Base-by-base conservation (phyloP, 768 basidiomycete genomes). In the Lactarius sp. region DNA sequence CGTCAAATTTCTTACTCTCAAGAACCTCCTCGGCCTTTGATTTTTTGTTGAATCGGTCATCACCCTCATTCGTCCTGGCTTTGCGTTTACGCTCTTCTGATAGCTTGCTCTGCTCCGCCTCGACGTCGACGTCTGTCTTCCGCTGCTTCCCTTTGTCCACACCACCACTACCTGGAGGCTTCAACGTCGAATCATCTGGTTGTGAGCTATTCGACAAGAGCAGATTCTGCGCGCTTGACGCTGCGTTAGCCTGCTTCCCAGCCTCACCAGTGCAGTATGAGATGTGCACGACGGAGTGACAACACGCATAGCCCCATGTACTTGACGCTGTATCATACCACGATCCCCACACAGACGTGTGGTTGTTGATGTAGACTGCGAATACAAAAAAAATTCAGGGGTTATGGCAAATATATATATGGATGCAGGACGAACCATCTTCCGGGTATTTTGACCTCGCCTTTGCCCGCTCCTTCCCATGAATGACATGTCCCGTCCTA, bases 331-430 rank as follows among this genome's bases (percentile, higher is more conserved):
- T 65, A 68, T 91, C 86, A 73, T 91, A 98, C 86, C 87, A 98
- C 50, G 97, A 99, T 51, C 97, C 97, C 97, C 97, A 99, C n/a
- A 98, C 87, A 5, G 85, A 79, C 0, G 89, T 94, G 71, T 99
- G 97, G 71, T 99, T 99, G 75, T 94, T 95, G 70, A 90, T 77
- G 69, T 83, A 87, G 7, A 94, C 94, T 98, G 66, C 2, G 20
- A 22, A 60, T 41, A 52, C 20, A 12, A 61, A 41, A 41, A 50
- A 63, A 65, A 67, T 65, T 62, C 44, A 18, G 54, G 22, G 18
- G 18, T 22, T 16, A 52, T 33, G 63, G 62, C 33, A 33, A 42
- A 39, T 39, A 47, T 54, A 65, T 9, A 34, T 27, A 59, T 22
- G 60, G 44, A 37, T 42, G 27, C 63, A 62, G 51, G 4, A 80